A percentile compares a stretch with the other conserved stretches of the same genome.
phyloP scores from a whole-genome alignment of 768 basidiomycete genomes.

The Boletus vinaceobasis region DNA sequence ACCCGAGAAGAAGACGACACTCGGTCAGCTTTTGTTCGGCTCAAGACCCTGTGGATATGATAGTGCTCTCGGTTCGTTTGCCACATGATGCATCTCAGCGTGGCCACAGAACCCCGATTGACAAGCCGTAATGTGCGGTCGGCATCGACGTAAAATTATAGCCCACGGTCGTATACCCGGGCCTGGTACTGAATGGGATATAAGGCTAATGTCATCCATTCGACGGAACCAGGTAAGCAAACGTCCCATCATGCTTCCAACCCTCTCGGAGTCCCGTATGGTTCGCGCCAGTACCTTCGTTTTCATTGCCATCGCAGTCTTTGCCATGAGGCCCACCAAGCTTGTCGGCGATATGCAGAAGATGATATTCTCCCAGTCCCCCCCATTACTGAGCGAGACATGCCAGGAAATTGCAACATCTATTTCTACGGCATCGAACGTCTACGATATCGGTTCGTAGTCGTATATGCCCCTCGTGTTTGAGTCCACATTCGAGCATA shows the following conservation, averaged over 20 bases:
- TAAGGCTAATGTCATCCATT: not conserved
- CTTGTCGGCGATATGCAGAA: not conserved
- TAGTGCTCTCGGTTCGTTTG: too few species aligned
- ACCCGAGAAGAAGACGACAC: too few species aligned
- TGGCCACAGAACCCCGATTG: too few species aligned
- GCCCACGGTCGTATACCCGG: conserved; percentile 45
- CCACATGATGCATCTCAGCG: too few species aligned
- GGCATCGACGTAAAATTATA: too few species aligned
- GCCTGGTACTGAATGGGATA: conserved; percentile 30
- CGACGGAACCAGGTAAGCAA: too few species aligned
- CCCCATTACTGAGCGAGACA: not conserved
- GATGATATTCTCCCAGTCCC: not conserved
- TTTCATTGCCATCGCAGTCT: not conserved
- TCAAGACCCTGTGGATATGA: too few species aligned
- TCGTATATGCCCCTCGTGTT: not conserved
- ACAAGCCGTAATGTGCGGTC: too few species aligned
- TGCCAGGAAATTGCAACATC: not conserved
- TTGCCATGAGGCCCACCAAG: not conserved
- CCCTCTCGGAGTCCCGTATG: not conserved
- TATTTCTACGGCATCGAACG: conserved; percentile 2
- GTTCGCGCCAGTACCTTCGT: not conserved
- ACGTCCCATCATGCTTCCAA: too few species aligned
- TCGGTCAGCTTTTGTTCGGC: too few species aligned
- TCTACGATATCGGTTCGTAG: conserved; percentile 1
- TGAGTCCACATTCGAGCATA: not conserved